Evolutionary conservation across 2,329 filamentous ascomycete genomes (phyloP), one percentile per base, ranked within the genome.

Genomic region (Fusarium annulatum): DNA sequence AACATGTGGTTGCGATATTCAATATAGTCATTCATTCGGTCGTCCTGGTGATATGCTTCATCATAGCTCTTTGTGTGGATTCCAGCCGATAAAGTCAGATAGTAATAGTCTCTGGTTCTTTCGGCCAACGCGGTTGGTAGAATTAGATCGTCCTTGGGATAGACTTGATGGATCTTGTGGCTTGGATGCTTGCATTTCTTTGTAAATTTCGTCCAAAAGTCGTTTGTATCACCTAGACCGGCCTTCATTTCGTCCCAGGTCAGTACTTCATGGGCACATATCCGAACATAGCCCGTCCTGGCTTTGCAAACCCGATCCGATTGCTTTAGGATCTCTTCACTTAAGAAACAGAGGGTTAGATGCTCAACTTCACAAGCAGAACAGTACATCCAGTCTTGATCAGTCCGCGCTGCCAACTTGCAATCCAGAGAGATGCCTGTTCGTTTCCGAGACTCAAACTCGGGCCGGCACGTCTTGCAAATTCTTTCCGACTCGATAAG

Each of bases 201-300:
- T 7, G 3, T 45, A 10, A 45, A 23, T 4, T 5, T 23, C 5
- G 5, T 23, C 3, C 0, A 1, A 7, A 10, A n/a, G 9, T 1
- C 14, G 9, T 7, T 14, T 7, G 14, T 21, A 0, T 7, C 16
- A 15, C n/a, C n/a, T 18, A 43, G n/a, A 23, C 10, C 3, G 12
- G 23, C 26, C 5, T 23, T 7, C 14, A 33, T 1, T 15, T 51
- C 21, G 7, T 51, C 30, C 21, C 28, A 34, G 3, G 15, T 12
- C 0, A 51, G 12, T 23, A 34, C 46, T n/a, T 23, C 7, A 12
- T 51, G 48, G 0, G 30, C 16, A 21, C 21, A 51, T 4, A 51
- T 34, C 14, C 48, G 48, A 23, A 51, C 4, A 9, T 51, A 51
- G 4, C 48, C 48, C 34, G 15, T 51, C 28, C 21, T 51, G 3